A percentile compares a stretch with the other conserved stretches of the same genome.
Conservation (phyloP, 805 yeast species). For the Spathaspora sp. region DNA sequence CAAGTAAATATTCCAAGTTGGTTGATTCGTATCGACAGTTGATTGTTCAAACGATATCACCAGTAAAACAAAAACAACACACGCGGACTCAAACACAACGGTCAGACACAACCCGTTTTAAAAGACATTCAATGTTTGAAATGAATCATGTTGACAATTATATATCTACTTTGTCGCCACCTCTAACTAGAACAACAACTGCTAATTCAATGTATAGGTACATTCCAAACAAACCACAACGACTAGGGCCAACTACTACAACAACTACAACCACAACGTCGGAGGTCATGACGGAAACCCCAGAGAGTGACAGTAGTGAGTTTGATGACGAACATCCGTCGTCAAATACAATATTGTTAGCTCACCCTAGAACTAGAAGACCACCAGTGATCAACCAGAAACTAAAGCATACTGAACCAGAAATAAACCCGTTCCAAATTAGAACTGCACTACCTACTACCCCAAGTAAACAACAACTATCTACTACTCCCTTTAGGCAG, state of each 20-base stretch:
- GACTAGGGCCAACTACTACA: background rate
- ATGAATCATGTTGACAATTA: background rate
- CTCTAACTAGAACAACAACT: background rate
- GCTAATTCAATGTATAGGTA: background rate
- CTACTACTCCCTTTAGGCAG: background rate
- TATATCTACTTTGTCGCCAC: background rate
- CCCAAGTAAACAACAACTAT: background rate
- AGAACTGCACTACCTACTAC: background rate
- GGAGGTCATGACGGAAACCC: background rate
- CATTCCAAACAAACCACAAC: background rate
- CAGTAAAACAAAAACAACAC: background rate
- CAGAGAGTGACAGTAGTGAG: background rate
- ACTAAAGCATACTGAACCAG: background rate
- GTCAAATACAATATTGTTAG: background rate
- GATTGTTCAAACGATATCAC: background rate
- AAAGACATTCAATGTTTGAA: background rate
- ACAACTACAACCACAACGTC: background rate
- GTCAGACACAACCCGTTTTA: background rate
- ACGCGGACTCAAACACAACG: background rate
- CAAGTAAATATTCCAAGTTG: background rate
- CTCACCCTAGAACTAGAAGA: background rate
- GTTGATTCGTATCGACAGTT: conserved; percentile 1
- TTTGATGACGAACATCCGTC: background rate
- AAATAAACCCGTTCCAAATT: background rate
- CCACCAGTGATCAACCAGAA: background rate